These are phyloP conservation scores for Carnegiea gigantea DNA, from an alignment of 179 eudicot species.

Conservation along the genomic window DNA sequence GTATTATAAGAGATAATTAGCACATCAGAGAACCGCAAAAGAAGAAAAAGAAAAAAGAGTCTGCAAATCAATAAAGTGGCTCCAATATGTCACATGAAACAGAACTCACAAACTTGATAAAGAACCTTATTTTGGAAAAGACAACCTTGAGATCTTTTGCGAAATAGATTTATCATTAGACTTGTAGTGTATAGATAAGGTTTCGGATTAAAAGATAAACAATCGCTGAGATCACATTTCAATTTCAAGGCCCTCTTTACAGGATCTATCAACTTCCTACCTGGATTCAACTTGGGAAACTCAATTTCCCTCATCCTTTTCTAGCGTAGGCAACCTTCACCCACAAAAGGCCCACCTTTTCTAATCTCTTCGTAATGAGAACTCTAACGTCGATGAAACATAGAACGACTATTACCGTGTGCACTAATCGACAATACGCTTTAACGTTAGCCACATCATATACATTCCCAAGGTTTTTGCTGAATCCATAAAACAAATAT, in stretches of 20 bases:
- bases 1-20: conserved; percentile 9
- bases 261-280: no score
- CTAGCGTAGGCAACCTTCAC: no score
- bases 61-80: not conserved
- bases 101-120: not conserved
- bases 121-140: not conserved
- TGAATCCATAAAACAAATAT: not conserved
- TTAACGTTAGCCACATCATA: no score
- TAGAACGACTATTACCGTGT: no score
- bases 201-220: not conserved
- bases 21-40: not conserved
- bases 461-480: not conserved
- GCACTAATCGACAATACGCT: not conserved
- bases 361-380: no score
- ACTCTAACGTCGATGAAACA: not conserved
- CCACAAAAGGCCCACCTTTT: no score
- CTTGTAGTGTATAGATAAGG: not conserved
- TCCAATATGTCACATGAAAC: not conserved
- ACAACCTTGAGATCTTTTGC: not conserved
- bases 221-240: not conserved
- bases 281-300: not conserved
- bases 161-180: not conserved
- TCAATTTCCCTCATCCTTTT: not conserved
- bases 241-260: not conserved
- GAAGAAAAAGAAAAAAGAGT: not conserved